Conservation (phyloP, 148 eudicot genomes). For the Beta vulgaris region DNA sequence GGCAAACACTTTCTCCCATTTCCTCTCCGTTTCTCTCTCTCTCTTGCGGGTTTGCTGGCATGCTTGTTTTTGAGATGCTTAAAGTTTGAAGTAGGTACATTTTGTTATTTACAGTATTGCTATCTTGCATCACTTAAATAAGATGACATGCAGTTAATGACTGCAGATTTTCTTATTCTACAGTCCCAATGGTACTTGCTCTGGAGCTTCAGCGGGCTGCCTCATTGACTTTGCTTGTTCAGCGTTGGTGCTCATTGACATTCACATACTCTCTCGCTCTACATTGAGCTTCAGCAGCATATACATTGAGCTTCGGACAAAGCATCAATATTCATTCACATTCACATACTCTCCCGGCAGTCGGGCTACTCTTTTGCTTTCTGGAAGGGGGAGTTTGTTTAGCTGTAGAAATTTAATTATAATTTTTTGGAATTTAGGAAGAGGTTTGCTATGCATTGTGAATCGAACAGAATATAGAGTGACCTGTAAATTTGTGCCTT, state of each 20-base stretch:
- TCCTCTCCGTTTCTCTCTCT: not conserved
- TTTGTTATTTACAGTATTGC: not conserved
- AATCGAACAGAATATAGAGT: not conserved
- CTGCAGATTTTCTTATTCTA: not conserved
- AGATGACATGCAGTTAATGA: conserved; percentile 3
- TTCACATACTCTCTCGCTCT: too few relatives aligned
- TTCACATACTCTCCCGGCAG: too few relatives aligned
- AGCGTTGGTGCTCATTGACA: too few relatives aligned
- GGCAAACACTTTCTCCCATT: not conserved
- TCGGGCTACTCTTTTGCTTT: not conserved
- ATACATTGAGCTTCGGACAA: not conserved
- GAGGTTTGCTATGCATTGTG: conserved; percentile 1
- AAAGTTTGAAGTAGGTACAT: not conserved
- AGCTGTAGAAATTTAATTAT: conserved; percentile 6
- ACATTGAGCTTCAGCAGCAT: not conserved
- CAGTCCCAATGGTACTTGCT: not conserved
- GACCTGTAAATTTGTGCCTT: not conserved
- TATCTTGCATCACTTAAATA: not conserved
- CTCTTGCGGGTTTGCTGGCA: not conserved
- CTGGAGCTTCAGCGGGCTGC: not conserved
- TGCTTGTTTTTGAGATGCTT: not conserved
- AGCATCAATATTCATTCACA: not conserved
- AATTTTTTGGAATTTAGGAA: conserved; percentile 11
- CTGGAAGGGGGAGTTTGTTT: conserved; percentile 2
- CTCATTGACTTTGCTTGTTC: not conserved